These are phyloP conservation scores for Trichoderma breve DNA, from an alignment of 2,329 filamentous ascomycete genomes.

Conservation along the genomic window DNA sequence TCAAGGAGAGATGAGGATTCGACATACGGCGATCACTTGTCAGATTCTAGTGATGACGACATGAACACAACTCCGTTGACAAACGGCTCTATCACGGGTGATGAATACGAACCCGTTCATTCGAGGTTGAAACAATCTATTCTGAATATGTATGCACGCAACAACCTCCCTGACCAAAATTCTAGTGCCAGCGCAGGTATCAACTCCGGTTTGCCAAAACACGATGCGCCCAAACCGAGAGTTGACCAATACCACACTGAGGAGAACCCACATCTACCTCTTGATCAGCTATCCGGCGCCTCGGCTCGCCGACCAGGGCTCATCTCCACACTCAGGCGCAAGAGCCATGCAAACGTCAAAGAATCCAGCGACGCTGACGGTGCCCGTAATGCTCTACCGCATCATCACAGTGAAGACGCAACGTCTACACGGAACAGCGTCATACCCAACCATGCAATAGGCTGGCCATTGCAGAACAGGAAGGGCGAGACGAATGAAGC, in stretches of 20 bases:
- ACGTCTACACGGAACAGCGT: conserved; percentile 42
- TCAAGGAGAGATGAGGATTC: conserved; percentile 40
- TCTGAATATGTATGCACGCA: conserved; percentile 16
- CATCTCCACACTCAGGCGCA: conserved; percentile 63
- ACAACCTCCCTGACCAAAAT: conserved; percentile 42
- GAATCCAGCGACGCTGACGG: conserved; percentile 61
- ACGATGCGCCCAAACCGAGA: neutral
- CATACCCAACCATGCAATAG: conserved; percentile 31
- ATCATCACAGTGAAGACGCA: conserved; percentile 56
- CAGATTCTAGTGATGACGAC: conserved; percentile 65
- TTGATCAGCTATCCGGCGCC: conserved; percentile 3
- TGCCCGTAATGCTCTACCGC: conserved; percentile 60
- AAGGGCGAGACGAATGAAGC: conserved; percentile 8
- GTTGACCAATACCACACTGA: conserved; percentile 42
- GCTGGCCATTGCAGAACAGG: conserved; percentile 35
- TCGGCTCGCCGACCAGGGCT: conserved; percentile 49
- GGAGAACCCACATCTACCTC: conserved; percentile 46
- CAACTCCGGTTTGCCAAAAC: neutral
- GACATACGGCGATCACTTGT: conserved; percentile 63
- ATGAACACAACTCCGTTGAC: conserved; percentile 19
- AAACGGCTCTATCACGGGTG: conserved; percentile 21
- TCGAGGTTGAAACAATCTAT: conserved; percentile 24
- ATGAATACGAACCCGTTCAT: conserved; percentile 22
- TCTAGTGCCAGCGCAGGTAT: neutral
- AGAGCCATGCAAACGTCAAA: conserved; percentile 49